Conservation (phyloP, 345 rosid species). For the Eutrema heterophyllum region DNA sequence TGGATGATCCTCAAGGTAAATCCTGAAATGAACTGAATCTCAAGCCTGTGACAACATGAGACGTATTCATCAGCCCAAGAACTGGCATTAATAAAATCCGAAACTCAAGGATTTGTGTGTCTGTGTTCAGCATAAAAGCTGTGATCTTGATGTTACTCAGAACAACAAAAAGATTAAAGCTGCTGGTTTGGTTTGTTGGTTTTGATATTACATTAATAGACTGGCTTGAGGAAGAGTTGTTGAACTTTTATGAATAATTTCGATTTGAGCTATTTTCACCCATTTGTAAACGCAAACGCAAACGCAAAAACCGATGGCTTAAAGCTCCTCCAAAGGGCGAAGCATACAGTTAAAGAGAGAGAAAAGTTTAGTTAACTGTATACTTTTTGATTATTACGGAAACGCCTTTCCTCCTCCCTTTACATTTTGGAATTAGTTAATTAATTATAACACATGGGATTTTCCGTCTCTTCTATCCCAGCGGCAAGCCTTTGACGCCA, state of each 20-base stretch:
- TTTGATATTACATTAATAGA: background rate
- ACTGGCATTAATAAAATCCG: conserved; percentile 1
- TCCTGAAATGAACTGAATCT: conserved; percentile 1
- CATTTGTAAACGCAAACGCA: background rate
- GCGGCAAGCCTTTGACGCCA: conserved; percentile 8
- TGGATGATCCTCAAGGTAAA: background rate
- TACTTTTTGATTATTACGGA: background rate
- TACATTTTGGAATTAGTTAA: background rate
- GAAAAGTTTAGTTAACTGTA: background rate
- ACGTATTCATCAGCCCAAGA: background rate
- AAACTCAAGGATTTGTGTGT: background rate
- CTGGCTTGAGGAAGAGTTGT: conserved; percentile 11
- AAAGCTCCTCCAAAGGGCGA: background rate
- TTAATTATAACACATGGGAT: conserved; percentile 21
- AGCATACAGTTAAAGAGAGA: background rate
- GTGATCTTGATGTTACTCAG: background rate
- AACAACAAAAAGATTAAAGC: background rate
- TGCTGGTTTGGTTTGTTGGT: conserved; percentile 13
- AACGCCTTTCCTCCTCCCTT: conserved; percentile 12
- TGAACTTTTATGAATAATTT: background rate
- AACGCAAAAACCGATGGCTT: background rate
- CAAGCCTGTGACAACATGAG: conserved; percentile 3
- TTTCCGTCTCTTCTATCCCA: conserved; percentile 8
- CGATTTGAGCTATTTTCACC: background rate
- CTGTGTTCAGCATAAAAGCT: conserved; percentile 5